Evolutionary conservation across 768 basidiomycete genomes (phyloP).

Genomic region (Lentinula sp.): DNA sequence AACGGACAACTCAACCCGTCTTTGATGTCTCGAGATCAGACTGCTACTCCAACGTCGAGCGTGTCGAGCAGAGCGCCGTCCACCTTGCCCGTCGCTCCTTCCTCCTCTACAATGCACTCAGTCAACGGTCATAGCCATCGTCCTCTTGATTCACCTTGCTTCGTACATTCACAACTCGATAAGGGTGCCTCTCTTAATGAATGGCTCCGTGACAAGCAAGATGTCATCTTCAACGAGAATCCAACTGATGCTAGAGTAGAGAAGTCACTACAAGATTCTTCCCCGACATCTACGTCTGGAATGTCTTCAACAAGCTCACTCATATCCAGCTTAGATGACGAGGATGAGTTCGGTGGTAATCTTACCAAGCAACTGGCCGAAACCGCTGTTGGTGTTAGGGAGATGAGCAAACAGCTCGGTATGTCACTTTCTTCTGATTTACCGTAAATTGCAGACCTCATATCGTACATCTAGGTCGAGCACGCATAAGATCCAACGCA

Average conservation of each 20-base stretch:
- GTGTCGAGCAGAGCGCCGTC: background rate
- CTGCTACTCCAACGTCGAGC: constrained; percentile 3
- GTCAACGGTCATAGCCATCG: constrained; percentile 20
- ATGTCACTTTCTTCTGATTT: constrained; percentile 19
- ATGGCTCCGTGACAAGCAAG: constrained; percentile 52
- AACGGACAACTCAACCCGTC: constrained; percentile 7
- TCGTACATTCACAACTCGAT: constrained; percentile 89
- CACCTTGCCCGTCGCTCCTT: background rate
- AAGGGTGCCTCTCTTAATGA: constrained; percentile 72
- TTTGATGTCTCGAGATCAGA: constrained; percentile 4
- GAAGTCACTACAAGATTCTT: constrained; percentile 35
- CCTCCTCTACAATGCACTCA: constrained; percentile 8
- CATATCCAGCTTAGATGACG: constrained; percentile 39
- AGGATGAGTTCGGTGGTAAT: constrained; percentile 68
- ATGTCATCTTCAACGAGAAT: constrained; percentile 22
- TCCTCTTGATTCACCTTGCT: constrained; percentile 71
- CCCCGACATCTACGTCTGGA: constrained; percentile 14
- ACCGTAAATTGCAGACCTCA: background rate
- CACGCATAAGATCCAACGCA: constrained; percentile 85
- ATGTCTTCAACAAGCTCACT: constrained; percentile 18
- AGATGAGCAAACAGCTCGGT: constrained; percentile 99
- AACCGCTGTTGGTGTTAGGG: constrained; percentile 93
- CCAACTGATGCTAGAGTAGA: constrained; percentile 40
- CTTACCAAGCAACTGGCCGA: constrained; percentile 92
- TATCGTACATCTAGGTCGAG: constrained; percentile 57